A percentile compares a stretch with the other conserved stretches of the same genome.
Evolutionary conservation across 208 protist species (phyloP).

Genomic region (Zelonia costaricensis): DNA sequence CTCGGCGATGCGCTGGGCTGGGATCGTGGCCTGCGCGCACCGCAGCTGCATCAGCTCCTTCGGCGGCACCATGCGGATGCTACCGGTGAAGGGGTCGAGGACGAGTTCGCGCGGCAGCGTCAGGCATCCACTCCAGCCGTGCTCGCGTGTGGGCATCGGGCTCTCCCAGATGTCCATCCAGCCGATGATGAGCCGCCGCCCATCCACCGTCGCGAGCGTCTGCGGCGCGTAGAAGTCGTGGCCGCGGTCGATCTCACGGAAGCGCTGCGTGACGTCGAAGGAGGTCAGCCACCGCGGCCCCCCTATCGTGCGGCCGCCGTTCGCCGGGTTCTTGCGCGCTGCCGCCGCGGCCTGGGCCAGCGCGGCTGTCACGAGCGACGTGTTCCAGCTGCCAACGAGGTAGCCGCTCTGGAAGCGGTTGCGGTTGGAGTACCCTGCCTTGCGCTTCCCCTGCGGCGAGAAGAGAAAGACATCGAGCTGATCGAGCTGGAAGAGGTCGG

Average conservation of each 20-base stretch:
- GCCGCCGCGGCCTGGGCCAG: not conserved
- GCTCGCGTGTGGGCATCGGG: conserved; percentile 28
- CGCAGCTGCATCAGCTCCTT: conserved; percentile 42
- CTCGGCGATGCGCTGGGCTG: conserved; percentile 21
- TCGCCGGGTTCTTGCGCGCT: not conserved
- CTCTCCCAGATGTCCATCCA: conserved; percentile 48
- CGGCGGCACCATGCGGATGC: conserved; percentile 30
- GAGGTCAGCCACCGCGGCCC: conserved; percentile 1
- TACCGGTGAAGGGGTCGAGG: conserved; percentile 16
- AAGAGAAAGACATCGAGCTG: conserved; percentile 27
- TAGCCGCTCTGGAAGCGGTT: conserved; percentile 55
- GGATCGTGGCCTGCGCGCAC: conserved; percentile 18
- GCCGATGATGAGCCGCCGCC: conserved; percentile 30
- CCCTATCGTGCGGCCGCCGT: not conserved
- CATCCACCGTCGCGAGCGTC: conserved; percentile 34
- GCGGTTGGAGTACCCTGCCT: conserved; percentile 24
- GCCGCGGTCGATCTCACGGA: conserved; percentile 38
- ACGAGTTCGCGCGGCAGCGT: conserved; percentile 43
- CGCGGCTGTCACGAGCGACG: not conserved
- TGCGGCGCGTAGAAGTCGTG: conserved; percentile 49
- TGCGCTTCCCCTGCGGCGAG: conserved; percentile 40
- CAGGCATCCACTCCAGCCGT: conserved; percentile 38
- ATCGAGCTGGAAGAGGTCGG: conserved; percentile 37
- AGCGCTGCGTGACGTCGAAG: conserved; percentile 30
- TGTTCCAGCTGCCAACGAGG: conserved; percentile 17